Base-by-base conservation (phyloP, 306 rosid species). In the Sindora glabra region DNA sequence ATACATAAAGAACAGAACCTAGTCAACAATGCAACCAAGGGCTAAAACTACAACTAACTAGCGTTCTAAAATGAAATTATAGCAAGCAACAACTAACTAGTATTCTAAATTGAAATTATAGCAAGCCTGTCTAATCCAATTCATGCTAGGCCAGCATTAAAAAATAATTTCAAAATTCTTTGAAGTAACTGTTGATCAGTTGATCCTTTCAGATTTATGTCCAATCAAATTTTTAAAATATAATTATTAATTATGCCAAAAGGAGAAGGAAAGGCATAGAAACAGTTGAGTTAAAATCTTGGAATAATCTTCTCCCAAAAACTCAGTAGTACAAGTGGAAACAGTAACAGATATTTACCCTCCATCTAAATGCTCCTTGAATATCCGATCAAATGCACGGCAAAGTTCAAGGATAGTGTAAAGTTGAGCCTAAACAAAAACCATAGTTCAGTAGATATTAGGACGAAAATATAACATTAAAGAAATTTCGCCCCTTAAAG, bases 361-460 rank as follows among this genome's bases (percentile, higher is more conserved):
- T 81, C 97, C 99, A 48, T 92, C 99, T 76, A 92, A 76, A 71
- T 92, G 99, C 82, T 92, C 99, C 86, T 92, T 92, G 81, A 89
- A 92, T 71, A 89, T 79, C 71, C 87, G 80, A 52, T 92, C 97
- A 77, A 92, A 92, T 60, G 90, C 95, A 21, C 99, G 94, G 66
- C 99, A 92, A 53, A 92, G 89, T 71, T 92, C 99, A 68, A 92
- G 73, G 71, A 92, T 86, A 61, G 96, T 84, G 76, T 92, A 92
- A 27, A 92, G 62, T 68, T 86, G 99, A 57, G 97, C 97, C 99
- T 92, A 56, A 73, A 65, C 40, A 78, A 23, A 60, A 72, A 44
- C 33, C 13, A 19, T 48, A 24, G 62, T 55, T 48, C 18, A 71
- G 33, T 4, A 50, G 58, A 13, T 61, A 48, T 39, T 42, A 62